Evolutionary conservation across 176 grass and related monocot genomes (phyloP), one percentile per base, ranked within the genome.

Genomic region (Musa acuminata): DNA sequence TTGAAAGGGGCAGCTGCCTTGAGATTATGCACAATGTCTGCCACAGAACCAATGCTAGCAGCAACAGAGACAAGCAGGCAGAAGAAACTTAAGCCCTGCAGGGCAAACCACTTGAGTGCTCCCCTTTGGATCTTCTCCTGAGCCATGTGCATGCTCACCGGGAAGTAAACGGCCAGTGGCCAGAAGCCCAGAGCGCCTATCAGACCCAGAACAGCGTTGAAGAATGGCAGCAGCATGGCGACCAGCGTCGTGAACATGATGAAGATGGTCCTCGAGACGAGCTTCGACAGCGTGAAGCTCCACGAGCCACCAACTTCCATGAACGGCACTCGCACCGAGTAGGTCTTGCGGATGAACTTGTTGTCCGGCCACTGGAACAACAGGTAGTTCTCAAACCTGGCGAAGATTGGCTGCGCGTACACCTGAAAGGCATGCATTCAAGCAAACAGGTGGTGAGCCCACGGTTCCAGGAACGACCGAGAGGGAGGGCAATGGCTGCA

Each of bases 131-230:
- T 99, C 25, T 82, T 79, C 52, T 84, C 85, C 72, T 92, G 82
- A 0, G 96, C 70, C 1, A 95, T 63, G 71, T 99, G 96, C 96
- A 99, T 99, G 75, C 77, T 78, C 23, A 99, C 88, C 11, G 96
- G 95, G 76, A 95, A 99, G 80, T 99, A 95, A 58, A 99, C 96
- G n/a, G 96, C 91, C 53, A 99, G 79, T 63, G 96, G 91, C 96
- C 96, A 99, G 86, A 99, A 99, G 0, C 96, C 96, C 0, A 99
- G 69, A 5, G 91, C 96, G 9, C 96, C 96, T 35, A 99, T 99
- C 58, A 99, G 85, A 0, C 96, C 96, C 5, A 99, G 82, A 35
- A 99, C 88, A 17, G 88, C 91, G 78, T 95, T 95, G 86, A 99
- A 99, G 81, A 95, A 99, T 0, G 95, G 96, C 49, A 95, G 78